Evolutionary conservation across 2,329 filamentous ascomycete species (phyloP).

Genomic region (Trichoderma citrinoviride): DNA sequence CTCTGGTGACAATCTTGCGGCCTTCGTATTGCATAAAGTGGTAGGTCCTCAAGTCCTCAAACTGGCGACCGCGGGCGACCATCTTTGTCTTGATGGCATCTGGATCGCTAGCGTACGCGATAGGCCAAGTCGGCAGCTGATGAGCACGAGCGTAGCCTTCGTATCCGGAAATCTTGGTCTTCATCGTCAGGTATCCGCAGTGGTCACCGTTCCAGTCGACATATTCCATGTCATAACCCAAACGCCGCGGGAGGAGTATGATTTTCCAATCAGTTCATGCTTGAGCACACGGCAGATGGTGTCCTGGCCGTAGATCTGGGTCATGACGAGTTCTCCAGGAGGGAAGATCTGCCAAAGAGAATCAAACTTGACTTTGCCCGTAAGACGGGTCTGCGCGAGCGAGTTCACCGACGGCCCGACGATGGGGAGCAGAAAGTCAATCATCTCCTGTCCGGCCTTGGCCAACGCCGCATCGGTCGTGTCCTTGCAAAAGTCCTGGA

Average conservation of each 20-base stretch:
- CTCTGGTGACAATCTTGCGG: background rate
- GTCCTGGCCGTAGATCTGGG: background rate
- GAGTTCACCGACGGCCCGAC: background rate
- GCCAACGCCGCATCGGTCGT: background rate
- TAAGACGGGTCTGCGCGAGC: background rate
- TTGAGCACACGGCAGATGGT: background rate
- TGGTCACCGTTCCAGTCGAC: background rate
- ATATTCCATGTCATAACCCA: conserved; percentile 2
- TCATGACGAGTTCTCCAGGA: conserved; percentile 2
- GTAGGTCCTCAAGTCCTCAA: background rate
- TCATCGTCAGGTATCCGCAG: background rate
- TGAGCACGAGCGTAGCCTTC: background rate
- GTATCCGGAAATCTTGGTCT: background rate
- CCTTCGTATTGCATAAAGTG: conserved; percentile 3
- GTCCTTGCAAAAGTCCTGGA: background rate
- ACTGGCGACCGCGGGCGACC: background rate
- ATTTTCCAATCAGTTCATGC: background rate
- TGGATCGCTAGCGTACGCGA: background rate
- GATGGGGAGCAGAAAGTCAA: background rate
- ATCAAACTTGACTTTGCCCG: background rate
- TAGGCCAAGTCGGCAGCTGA: background rate
- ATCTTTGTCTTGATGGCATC: background rate
- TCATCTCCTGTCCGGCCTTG: background rate
- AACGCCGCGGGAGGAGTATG: background rate
- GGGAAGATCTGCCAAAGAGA: background rate